Evolutionary conservation across 441 rosid species (phyloP), one percentile per base, ranked within the genome.

Genomic region (Erodium moschatum): DNA sequence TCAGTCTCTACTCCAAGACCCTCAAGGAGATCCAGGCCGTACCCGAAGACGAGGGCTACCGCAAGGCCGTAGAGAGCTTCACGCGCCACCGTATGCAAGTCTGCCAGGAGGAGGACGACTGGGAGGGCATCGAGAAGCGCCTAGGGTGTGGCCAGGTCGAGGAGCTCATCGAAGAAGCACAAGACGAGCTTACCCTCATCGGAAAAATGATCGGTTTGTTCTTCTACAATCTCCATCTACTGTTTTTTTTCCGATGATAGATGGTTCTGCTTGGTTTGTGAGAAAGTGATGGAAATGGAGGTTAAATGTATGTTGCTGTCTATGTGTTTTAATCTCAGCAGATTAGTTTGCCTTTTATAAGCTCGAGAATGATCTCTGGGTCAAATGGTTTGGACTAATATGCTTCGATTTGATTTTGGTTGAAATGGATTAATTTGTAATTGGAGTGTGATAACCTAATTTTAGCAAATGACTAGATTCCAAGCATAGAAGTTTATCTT

Each of bases 61-160:
- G 98, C 38, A 90, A 90, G 84, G 90, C 95, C 0, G 96, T 93
- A 50, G 96, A 93, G 79, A 76, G 84, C 70, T 93, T 93, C 79
- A 90, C 96, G 48, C 77, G 67, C 21, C 95, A 86, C 46, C 85
- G 94, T 74, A 77, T 93, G 33, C 78, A 80, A 76, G 92, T 82
- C 0, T 93, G 92, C 67, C 79, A 77, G 54, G 92, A 86, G 75
- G 94, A 90, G 76, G 85, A 77, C 38, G 91, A 87, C 46, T 92
- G 91, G 92, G 94, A 89, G 76, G 27, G 21, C 69, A 89, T 90
- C 70, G 96, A 90, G 89, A 83, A 85, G 66, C 79, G 80, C 20
- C 78, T 93, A 8, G 91, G 91, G 2, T 90, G 96, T 65, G 98
- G 98, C 72, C 92, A 92, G 83, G 98, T 90, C 58, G 97, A 92